Conservation (phyloP, 345 rosid species). For the Eucalyptus rudis region DNA sequence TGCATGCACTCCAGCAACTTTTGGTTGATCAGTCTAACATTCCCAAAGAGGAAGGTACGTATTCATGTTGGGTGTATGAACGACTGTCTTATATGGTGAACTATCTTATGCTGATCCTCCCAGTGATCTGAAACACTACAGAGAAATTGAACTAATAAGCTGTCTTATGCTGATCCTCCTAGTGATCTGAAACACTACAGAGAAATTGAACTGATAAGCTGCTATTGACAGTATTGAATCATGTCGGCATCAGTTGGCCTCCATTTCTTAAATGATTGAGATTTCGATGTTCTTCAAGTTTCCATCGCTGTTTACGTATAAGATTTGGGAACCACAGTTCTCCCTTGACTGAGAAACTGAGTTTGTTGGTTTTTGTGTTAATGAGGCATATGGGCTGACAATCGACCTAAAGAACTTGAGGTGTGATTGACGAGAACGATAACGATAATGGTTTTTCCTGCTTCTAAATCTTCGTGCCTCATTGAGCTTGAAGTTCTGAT, state of each 20-base stretch:
- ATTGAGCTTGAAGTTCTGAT: not conserved
- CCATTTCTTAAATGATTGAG: not conserved
- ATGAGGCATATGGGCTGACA: not conserved
- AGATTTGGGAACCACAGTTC: not conserved
- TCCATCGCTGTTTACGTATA: not conserved
- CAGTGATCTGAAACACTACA: not conserved
- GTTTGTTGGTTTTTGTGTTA: not conserved
- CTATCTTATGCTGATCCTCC: not conserved
- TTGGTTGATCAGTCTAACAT: constrained; percentile 78
- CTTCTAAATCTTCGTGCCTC: not conserved
- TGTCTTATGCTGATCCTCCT: not conserved
- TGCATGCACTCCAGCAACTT: constrained; percentile 48
- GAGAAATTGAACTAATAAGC: not conserved
- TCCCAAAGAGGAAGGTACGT: constrained; percentile 54
- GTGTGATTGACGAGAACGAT: not conserved
- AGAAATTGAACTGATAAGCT: not conserved
- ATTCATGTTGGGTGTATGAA: not conserved
- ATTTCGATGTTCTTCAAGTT: not conserved
- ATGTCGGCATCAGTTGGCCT: not conserved
- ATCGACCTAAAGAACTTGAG: not conserved
- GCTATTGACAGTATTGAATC: not conserved
- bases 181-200: not conserved
- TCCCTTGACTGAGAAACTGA: not conserved
- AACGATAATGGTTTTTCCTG: not conserved
- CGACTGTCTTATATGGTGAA: not conserved